A percentile compares a stretch with the other conserved stretches of the same genome.
Evolutionary conservation across 345 rosid species (phyloP).

Genomic region (Salix exigua): DNA sequence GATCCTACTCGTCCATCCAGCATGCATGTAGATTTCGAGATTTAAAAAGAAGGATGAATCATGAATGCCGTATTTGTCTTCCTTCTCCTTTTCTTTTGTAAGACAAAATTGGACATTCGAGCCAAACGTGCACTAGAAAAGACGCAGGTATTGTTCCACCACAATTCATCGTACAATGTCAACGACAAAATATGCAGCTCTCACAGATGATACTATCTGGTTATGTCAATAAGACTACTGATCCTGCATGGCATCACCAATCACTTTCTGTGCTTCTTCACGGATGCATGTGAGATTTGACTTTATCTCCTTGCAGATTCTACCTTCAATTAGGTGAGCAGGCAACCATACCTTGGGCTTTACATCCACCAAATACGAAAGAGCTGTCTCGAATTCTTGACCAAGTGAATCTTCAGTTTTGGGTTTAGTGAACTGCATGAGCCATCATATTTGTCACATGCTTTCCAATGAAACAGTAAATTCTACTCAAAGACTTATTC

Average conservation of each 20-base stretch:
- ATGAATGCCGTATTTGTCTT: background rate
- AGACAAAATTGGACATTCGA: background rate
- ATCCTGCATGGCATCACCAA: conserved; percentile 8
- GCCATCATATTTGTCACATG: conserved; percentile 6
- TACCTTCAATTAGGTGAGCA: conserved; percentile 69
- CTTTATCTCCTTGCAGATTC: conserved; percentile 64
- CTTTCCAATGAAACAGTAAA: background rate
- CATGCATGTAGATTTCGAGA: background rate
- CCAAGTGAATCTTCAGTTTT: conserved; percentile 22
- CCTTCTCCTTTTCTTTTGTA: background rate
- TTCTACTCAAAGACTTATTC: background rate
- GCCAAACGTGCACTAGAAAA: background rate
- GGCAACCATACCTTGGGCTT: conserved; percentile 88
- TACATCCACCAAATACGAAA: conserved; percentile 59
- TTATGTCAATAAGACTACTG: conserved; percentile 7
- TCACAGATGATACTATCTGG: background rate
- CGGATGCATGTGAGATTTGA: conserved; percentile 61
- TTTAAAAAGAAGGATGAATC: background rate
- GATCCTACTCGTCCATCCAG: background rate
- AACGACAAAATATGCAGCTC: background rate
- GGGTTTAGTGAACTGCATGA: conserved; percentile 42
- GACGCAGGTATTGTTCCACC: background rate
- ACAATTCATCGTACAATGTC: background rate
- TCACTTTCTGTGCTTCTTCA: conserved; percentile 54
- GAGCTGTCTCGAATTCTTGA: conserved; percentile 52